Evolutionary conservation across 2,329 filamentous ascomycete species (phyloP).

Genomic region (Calonectria pseudoturangicola): DNA sequence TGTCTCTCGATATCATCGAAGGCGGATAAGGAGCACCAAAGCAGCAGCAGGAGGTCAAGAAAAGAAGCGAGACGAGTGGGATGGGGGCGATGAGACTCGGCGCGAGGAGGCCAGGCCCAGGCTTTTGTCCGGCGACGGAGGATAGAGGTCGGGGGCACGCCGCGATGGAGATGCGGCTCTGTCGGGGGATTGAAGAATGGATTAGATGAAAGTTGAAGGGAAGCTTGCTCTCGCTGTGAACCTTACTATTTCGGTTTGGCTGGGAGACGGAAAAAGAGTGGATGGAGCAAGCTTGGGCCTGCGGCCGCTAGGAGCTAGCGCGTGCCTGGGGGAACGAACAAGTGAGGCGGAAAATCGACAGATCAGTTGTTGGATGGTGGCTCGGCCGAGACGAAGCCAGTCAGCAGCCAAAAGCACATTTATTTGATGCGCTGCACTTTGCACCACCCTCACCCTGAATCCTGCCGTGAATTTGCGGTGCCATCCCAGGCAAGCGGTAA

Average conservation of each 20-base stretch:
- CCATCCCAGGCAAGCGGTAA: background rate
- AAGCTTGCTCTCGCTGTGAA: constrained; percentile 28
- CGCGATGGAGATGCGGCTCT: constrained; percentile 40
- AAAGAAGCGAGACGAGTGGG: constrained; percentile 8
- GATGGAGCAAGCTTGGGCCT: constrained; percentile 39
- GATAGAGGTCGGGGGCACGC: constrained; percentile 15
- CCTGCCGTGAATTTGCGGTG: constrained; percentile 7
- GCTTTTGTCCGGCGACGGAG: constrained; percentile 21
- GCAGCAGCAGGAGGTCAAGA: constrained; percentile 1
- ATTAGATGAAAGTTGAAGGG: constrained; percentile 32
- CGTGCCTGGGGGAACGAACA: constrained; percentile 28
- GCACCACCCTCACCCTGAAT: background rate
- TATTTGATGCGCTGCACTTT: constrained; percentile 15
- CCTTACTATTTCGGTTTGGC: constrained; percentile 32
- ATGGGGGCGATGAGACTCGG: background rate
- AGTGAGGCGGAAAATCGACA: constrained; percentile 8
- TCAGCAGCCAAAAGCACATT: constrained; percentile 27
- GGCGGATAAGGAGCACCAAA: constrained; percentile 16
- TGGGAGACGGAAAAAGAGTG: constrained; percentile 33
- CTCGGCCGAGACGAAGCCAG: constrained; percentile 12
- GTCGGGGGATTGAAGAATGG: constrained; percentile 33
- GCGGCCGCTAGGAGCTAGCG: constrained; percentile 40
- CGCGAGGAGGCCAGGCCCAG: constrained; percentile 12
- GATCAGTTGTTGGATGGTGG: constrained; percentile 19
- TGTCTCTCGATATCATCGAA: constrained; percentile 41